Conservation (phyloP, 352 stramenopile species). For the Phytophthora sansomeana region DNA sequence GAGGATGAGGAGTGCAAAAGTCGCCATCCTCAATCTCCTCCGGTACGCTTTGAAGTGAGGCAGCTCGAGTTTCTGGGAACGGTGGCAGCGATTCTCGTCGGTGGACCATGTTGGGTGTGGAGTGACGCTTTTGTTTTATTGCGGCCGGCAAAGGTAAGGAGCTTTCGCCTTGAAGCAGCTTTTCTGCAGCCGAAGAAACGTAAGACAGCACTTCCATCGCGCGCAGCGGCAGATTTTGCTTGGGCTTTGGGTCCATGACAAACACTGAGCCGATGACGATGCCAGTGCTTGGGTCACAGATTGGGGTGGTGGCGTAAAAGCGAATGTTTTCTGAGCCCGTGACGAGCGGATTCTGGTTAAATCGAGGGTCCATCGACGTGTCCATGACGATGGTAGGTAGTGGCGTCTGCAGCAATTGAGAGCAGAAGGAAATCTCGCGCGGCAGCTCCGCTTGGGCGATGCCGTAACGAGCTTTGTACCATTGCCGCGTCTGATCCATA, state of each 20-base stretch:
- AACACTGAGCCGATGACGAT: conserved; percentile 85
- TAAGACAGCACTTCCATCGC: conserved; percentile 78
- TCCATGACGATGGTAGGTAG: conserved; percentile 86
- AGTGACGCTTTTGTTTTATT: conserved; percentile 41
- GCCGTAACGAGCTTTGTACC: conserved; percentile 79
- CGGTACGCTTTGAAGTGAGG: conserved; percentile 51
- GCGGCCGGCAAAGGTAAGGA: conserved; percentile 5
- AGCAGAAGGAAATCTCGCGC: conserved; percentile 73
- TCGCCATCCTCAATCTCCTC: conserved; percentile 57
- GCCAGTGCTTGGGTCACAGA: conserved; percentile 62
- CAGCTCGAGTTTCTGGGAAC: conserved; percentile 37
- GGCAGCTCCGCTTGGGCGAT: conserved; percentile 70
- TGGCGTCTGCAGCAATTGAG: conserved; percentile 52
- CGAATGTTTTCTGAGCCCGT: conserved; percentile 89
- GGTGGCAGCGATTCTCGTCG: conserved; percentile 32
- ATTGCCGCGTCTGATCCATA: conserved; percentile 66
- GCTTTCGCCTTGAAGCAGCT: conserved; percentile 50
- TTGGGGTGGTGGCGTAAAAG: conserved; percentile 91
- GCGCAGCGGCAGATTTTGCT: conserved; percentile 52
- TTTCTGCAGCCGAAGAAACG: conserved; percentile 59
- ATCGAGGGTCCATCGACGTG: conserved; percentile 82
- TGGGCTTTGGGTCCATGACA: conserved; percentile 76
- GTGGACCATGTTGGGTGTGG: conserved; percentile 11
- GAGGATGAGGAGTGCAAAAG: conserved; percentile 32
- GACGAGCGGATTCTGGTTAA: conserved; percentile 88